Percentiles rank a stretch among this genome's conserved stretches.
Evolutionary conservation across 1,284 basidiomycete species (phyloP).

Genomic region (Apiotrichum sp.): DNA sequence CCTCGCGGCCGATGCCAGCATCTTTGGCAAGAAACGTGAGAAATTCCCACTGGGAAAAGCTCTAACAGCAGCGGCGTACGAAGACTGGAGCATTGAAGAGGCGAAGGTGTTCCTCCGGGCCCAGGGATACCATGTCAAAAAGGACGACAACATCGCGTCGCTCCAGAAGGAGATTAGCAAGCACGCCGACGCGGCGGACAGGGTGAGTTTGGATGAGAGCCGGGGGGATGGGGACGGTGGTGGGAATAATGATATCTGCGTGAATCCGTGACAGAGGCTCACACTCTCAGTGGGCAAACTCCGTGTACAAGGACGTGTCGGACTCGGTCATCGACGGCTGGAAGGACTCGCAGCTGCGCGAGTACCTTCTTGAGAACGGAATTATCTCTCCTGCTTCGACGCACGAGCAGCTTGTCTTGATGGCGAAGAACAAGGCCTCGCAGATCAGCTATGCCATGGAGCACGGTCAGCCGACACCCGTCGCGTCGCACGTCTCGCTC

Average conservation of each 20-base stretch:
- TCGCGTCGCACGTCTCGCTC: slow-evolving; percentile 20
- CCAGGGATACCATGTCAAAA: slow-evolving; percentile 59
- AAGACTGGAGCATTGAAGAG: slow-evolving; percentile 59
- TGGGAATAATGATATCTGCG: no score
- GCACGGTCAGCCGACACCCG: slow-evolving; percentile 51
- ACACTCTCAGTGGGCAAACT: slow-evolving; percentile 32
- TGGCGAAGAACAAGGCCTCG: slow-evolving; percentile 63
- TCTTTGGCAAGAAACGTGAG: slow-evolving; percentile 39
- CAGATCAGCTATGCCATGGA: slow-evolving; percentile 52
- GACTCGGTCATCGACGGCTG: slow-evolving; percentile 51
- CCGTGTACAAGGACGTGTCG: slow-evolving; percentile 35
- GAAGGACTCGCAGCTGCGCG: slow-evolving; percentile 72
- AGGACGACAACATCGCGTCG: slow-evolving; percentile 44
- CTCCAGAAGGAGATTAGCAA: slow-evolving; percentile 53
- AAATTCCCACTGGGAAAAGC: not conserved
- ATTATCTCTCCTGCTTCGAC: slow-evolving; percentile 71
- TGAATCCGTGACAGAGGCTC: no score
- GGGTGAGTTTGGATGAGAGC: slow-evolving; percentile 22
- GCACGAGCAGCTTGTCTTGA: slow-evolving; percentile 67
- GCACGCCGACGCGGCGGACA: slow-evolving; percentile 51
- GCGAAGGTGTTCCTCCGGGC: slow-evolving; percentile 65
- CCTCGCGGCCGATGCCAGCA: slow-evolving; percentile 37
- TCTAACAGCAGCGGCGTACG: slow-evolving; percentile 50
- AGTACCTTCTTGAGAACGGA: slow-evolving; percentile 80
- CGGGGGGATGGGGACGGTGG: no score